Evolutionary conservation across 2,329 filamentous ascomycete genomes (phyloP).

Genomic region (Bisporella sp.): DNA sequence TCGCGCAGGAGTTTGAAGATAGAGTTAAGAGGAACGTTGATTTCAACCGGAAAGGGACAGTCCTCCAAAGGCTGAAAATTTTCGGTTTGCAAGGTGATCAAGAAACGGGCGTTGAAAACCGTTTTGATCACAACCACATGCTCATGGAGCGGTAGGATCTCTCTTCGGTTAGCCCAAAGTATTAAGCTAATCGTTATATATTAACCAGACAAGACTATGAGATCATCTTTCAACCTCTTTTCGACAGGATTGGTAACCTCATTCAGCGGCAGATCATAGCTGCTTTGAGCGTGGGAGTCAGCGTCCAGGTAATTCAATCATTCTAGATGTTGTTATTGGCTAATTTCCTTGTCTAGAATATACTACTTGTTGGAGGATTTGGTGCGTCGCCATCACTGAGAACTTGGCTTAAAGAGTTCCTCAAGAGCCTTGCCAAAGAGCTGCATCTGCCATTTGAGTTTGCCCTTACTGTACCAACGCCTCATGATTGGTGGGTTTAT

Average conservation of each 20-base stretch:
- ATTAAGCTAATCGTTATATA: no score
- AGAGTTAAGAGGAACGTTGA: no score
- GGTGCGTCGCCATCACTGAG: not conserved
- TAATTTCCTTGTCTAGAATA: not conserved
- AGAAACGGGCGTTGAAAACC: no score
- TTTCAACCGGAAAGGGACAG: not conserved
- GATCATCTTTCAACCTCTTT: no score
- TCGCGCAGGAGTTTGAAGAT: no score
- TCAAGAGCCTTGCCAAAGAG: not conserved
- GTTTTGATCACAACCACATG: no score
- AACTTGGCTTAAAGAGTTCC: not conserved
- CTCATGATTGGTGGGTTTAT: not conserved
- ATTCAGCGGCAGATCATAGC: no score
- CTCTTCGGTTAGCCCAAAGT: no score
- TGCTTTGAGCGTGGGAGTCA: not conserved
- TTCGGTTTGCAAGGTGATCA: not conserved
- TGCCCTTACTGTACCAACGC: not conserved
- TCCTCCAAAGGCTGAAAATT: slow-evolving; percentile 2
- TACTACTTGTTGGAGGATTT: not conserved
- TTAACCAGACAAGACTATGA: no score
- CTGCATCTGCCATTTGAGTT: not conserved
- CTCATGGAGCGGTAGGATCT: no score
- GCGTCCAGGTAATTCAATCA: not conserved
- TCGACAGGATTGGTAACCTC: no score
- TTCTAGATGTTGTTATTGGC: not conserved